Evolutionary conservation across 129 eudicot species (phyloP).

Genomic region (Cynara cardunculus): DNA sequence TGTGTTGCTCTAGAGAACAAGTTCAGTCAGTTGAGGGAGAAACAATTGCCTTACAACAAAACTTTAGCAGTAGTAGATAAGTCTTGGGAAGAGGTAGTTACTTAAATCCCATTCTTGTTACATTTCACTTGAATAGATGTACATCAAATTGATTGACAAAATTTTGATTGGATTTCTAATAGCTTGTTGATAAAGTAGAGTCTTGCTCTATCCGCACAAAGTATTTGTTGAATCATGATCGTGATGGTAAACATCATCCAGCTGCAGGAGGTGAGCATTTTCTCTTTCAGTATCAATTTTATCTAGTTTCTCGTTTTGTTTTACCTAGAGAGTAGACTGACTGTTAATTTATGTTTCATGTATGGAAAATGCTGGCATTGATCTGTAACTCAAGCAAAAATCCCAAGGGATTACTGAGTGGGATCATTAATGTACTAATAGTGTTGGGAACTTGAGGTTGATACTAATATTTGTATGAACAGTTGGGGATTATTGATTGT

Average conservation of each 20-base stretch:
- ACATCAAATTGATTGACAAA: constrained; percentile 3
- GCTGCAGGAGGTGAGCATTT: constrained; percentile 39
- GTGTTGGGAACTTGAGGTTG: constrained; percentile 7
- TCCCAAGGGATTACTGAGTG: not conserved
- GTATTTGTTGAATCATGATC: constrained; percentile 20
- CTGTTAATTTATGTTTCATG: not conserved
- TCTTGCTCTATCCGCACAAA: constrained; percentile 46
- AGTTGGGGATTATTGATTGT: not conserved
- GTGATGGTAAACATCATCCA: constrained; percentile 31
- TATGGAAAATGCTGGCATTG: not conserved
- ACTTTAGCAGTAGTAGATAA: constrained; percentile 47
- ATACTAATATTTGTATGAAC: not conserved
- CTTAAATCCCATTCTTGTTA: not conserved
- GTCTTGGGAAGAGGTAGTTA: constrained; percentile 74
- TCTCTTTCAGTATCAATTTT: constrained; percentile 1
- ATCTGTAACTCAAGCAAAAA: not conserved
- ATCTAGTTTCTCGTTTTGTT: not conserved
- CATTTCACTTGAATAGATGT: constrained; percentile 3
- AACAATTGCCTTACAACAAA: constrained; percentile 56
- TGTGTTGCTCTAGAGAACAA: constrained; percentile 55
- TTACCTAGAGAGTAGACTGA: not conserved
- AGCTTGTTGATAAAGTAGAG: constrained; percentile 74
- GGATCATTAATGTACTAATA: not conserved
- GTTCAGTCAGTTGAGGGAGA: constrained; percentile 50
- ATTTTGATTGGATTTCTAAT: constrained; percentile 1